Percentiles rank a stretch among this genome's conserved stretches.
Conservation (phyloP, 305 asterid species). For the Striga hermonthica region DNA sequence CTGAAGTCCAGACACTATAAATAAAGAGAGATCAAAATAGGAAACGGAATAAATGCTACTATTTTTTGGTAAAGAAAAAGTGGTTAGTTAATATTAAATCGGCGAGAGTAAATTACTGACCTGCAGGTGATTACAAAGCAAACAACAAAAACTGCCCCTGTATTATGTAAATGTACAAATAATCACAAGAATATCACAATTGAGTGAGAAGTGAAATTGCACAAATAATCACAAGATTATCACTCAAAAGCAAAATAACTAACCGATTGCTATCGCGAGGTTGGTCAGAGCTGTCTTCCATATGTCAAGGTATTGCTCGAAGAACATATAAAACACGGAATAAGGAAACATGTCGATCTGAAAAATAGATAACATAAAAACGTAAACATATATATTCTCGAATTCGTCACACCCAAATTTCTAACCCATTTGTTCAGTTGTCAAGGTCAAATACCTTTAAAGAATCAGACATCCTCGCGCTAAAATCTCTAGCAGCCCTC, state of each 20-base stretch:
- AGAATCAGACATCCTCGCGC: constrained; percentile 72
- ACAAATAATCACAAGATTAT: background rate
- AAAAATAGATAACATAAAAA: constrained; percentile 33
- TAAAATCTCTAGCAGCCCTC: constrained; percentile 95
- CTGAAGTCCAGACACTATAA: constrained; percentile 90
- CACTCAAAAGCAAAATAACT: constrained; percentile 31
- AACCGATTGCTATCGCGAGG: constrained; percentile 89
- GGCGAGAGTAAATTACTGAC: constrained; percentile 40
- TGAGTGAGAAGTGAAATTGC: background rate
- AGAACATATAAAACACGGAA: constrained; percentile 85
- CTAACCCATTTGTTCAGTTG: background rate
- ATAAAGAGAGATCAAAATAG: constrained; percentile 19
- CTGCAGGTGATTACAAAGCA: constrained; percentile 92
- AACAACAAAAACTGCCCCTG: constrained; percentile 93
- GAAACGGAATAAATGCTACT: constrained; percentile 19
- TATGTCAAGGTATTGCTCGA: constrained; percentile 89
- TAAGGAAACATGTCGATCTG: constrained; percentile 94
- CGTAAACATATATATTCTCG: constrained; percentile 19
- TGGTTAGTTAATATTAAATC: constrained; percentile 7
- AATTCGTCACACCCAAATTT: background rate
- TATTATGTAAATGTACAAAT: background rate
- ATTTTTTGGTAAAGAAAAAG: constrained; percentile 7
- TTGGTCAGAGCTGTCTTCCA: constrained; percentile 92
- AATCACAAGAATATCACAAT: background rate
- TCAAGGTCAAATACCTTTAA: constrained; percentile 53